These are phyloP conservation scores for Termitomyces titanicus DNA, from an alignment of 768 basidiomycete genomes.

Conservation along the genomic window DNA sequence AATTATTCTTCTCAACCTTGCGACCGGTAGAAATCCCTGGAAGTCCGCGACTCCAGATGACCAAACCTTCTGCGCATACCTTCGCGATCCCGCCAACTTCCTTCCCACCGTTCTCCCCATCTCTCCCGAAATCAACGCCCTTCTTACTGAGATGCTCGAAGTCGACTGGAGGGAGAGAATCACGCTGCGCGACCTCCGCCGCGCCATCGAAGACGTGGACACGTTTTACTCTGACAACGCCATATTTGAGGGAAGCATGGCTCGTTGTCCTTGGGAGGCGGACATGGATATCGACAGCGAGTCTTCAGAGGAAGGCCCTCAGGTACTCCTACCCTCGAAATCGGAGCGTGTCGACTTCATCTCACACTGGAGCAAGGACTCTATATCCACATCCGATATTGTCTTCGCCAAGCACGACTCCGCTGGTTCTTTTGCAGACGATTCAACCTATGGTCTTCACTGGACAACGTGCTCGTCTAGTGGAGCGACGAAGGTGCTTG, in stretches of 20 bases:
- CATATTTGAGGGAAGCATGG: conserved; percentile 80
- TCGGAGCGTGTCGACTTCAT: conserved; percentile 33
- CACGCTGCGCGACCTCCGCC: conserved; percentile 52
- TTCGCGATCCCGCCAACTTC: conserved; percentile 73
- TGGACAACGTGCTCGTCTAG: conserved; percentile 43
- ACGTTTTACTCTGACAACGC: conserved; percentile 75
- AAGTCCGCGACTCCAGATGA: conserved; percentile 84
- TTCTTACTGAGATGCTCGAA: conserved; percentile 71
- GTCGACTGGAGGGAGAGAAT: conserved; percentile 62
- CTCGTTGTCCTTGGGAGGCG: conserved; percentile 75
- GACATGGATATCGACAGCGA: conserved; percentile 68
- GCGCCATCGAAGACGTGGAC: conserved; percentile 51
- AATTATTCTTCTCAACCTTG: conserved; percentile 93
- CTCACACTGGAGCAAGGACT: conserved; percentile 63
- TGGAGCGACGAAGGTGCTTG: conserved; percentile 53
- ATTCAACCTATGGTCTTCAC: conserved; percentile 37
- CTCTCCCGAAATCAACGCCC: conserved; percentile 66
- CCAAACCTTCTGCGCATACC: conserved; percentile 87
- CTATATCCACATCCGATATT: conserved; percentile 42
- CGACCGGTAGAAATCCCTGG: conserved; percentile 96
- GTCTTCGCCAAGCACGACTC: conserved; percentile 37
- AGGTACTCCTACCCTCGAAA: conserved; percentile 37
- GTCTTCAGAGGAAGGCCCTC: conserved; percentile 36
- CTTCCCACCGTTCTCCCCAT: conserved; percentile 83
- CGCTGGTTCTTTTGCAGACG: conserved; percentile 18